Conservation (phyloP, 106 monocot genomes). For the Dioscorea dumetorum region DNA sequence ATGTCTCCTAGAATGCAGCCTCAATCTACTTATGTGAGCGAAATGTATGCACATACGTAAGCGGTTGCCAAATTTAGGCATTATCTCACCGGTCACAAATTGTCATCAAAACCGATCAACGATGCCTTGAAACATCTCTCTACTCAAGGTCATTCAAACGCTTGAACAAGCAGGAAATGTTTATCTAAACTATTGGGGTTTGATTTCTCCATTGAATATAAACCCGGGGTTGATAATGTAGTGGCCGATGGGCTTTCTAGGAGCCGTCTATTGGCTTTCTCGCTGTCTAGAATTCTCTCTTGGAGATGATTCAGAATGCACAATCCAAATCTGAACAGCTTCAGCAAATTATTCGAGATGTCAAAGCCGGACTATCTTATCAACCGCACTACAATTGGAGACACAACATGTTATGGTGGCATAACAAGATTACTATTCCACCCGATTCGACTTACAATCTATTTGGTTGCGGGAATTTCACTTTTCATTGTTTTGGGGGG, state of each 20-base stretch:
- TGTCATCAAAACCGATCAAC: neutral
- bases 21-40: neutral
- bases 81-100: neutral
- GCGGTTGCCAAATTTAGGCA: neutral
- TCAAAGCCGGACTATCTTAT: neutral
- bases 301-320: too few relatives aligned
- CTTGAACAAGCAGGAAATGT: constrained; percentile 5
- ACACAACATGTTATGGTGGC: neutral
- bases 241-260: neutral
- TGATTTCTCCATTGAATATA: too few relatives aligned
- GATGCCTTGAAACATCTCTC: neutral
- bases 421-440: neutral
- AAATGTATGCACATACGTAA: neutral
- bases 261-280: too few relatives aligned
- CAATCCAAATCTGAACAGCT: neutral
- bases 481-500: too few relatives aligned
- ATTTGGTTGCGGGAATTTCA: neutral
- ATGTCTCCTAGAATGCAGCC: neutral
- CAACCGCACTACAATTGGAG: too few relatives aligned
- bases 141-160: neutral
- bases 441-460: neutral
- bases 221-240: neutral
- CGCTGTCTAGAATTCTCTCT: too few relatives aligned
- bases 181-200: neutral
- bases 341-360: neutral